Base-by-base conservation (phyloP, 1,284 basidiomycete genomes). In the Trichosporon sp. region DNA sequence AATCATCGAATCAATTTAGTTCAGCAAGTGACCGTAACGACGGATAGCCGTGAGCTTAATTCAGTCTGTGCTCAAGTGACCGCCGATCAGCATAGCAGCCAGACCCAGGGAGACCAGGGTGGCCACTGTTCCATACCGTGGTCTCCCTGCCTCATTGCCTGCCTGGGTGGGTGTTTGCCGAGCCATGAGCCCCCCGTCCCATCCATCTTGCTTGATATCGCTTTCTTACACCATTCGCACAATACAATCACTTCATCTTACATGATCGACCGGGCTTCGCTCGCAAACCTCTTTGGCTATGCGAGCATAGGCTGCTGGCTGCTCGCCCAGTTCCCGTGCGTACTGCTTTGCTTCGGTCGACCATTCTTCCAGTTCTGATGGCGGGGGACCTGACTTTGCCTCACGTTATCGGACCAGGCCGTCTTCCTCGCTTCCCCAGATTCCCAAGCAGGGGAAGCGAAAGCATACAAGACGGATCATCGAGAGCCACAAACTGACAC, bases 301-400 rank as follows among this genome's bases (percentile, higher is more conserved):
- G 74, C 83, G 7, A 92, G 90, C 46, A 92, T 95, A 69, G 83
- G 78, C n/a, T 91, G 86, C 79, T 96, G 93, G 93, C 81, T 95
- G 2, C 88, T 90, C 36, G 94, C 93, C 3, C 93, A 95, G 78
- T 87, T 93, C 70, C 93, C 93, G 90, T 92, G 76, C 84, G 91
- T 87, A 57, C 11, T 31, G 2, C 13, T 34, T 23, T n/a, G 7
- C 25, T 9, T 16, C 25, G 19, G 40, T 44, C 40, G 40, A 44
- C 23, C 40, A 44, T 21, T 5, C 14, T 54, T 54, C n/a, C n/a
- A n/a, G n/a, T n/a, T n/a, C n/a, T n/a, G n/a, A n/a, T n/a, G n/a
- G n/a, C n/a, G n/a, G n/a, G 49, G 27, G 49, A 54, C 49, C 49
- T n/a, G n/a, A n/a, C n/a, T n/a, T n/a, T n/a, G n/a, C n/a, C n/a